Percentiles rank a stretch among this genome's conserved stretches.
Conservation (phyloP, 2,329 filamentous ascomycete genomes). For the Corinectria fuckeliana region DNA sequence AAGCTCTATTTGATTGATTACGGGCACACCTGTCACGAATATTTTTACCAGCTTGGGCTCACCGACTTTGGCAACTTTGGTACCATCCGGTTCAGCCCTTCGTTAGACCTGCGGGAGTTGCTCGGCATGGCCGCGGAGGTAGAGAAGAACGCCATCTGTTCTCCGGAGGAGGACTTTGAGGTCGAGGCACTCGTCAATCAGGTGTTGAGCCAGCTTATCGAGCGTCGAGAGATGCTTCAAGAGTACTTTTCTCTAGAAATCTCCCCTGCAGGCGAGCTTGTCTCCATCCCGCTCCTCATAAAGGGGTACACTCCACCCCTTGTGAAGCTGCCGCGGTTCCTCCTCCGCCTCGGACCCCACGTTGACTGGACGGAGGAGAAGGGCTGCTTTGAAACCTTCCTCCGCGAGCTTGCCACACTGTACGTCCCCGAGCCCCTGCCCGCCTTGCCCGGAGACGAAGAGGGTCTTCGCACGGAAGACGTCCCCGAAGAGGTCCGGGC, state of each 20-base stretch:
- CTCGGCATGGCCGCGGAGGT: constrained; percentile 75
- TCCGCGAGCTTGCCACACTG: constrained; percentile 87
- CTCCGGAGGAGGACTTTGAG: constrained; percentile 64
- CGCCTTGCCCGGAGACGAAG: constrained; percentile 46
- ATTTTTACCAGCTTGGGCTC: constrained; percentile 93
- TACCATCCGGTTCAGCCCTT: constrained; percentile 77
- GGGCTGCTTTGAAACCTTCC: constrained; percentile 81
- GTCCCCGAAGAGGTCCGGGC: constrained; percentile 59
- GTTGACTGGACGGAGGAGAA: constrained; percentile 89
- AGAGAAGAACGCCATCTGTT: constrained; percentile 60
- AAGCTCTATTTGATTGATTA: constrained; percentile 95
- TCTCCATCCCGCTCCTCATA: constrained; percentile 81
- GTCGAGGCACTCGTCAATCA: constrained; percentile 69
- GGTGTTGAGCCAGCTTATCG: constrained; percentile 73
- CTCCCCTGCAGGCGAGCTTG: constrained; percentile 75
- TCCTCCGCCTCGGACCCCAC: constrained; percentile 85
- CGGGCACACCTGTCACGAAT: constrained; percentile 83
- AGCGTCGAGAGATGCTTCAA: constrained; percentile 81
- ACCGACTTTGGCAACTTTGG: constrained; percentile 98
- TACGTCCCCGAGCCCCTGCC: constrained; percentile 90
- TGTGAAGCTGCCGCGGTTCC: constrained; percentile 85
- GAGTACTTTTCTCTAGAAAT: constrained; percentile 94
- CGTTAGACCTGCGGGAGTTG: constrained; percentile 73
- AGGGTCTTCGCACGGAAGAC: constrained; percentile 43
- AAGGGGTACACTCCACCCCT: constrained; percentile 89